Conservation (phyloP, 1,284 basidiomycete species). For the Cystobasidium pallidum region DNA sequence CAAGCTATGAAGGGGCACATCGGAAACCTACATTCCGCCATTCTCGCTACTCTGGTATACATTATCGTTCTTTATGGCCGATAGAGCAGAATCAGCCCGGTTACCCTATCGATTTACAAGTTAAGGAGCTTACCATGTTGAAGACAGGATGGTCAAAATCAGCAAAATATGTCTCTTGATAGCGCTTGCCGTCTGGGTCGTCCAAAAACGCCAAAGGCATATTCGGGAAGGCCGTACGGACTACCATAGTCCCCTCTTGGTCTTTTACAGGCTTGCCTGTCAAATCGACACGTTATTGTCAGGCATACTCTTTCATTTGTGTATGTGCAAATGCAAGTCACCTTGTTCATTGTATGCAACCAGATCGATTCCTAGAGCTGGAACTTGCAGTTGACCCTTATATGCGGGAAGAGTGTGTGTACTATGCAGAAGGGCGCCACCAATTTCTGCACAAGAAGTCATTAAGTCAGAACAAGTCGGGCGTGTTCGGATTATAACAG, state of each 20-base stretch:
- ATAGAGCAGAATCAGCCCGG: neutral
- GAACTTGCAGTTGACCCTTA: conserved; percentile 54
- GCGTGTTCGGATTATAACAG: neutral
- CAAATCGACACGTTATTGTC: neutral
- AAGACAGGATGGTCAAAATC: conserved; percentile 51
- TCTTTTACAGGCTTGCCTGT: conserved; percentile 42
- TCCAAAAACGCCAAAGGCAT: conserved; percentile 53
- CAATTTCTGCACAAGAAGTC: conserved; percentile 50
- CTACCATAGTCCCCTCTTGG: conserved; percentile 54
- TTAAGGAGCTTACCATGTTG: conserved; percentile 44
- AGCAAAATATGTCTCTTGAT: conserved; percentile 55
- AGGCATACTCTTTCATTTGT: neutral
- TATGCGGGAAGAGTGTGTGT: conserved; percentile 52
- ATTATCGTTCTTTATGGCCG: conserved; percentile 45
- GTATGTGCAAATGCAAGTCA: neutral
- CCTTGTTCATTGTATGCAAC: conserved; percentile 46
- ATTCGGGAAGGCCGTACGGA: conserved; percentile 55
- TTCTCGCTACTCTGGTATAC: conserved; percentile 49
- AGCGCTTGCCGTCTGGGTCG: conserved; percentile 53
- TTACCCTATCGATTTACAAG: neutral
- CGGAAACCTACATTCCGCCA: conserved; percentile 30
- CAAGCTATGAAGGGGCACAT: neutral
- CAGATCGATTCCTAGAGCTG: conserved; percentile 54
- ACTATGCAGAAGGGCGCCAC: conserved; percentile 53
- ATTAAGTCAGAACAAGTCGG: neutral